These are phyloP conservation scores for Scutellaria baicalensis DNA, from an alignment of 257 asterid species.

Conservation along the genomic window DNA sequence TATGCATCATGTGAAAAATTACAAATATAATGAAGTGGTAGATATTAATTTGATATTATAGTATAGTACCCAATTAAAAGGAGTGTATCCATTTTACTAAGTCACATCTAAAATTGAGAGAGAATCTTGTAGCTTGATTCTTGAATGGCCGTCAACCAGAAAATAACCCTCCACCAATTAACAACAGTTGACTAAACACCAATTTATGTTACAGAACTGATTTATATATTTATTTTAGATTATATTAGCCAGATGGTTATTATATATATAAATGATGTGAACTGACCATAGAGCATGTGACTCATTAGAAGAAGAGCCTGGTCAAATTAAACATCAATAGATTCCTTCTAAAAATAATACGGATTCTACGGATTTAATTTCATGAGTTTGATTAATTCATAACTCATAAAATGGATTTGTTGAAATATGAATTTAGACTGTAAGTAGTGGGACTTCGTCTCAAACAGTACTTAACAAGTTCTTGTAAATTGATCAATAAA, in stretches of 20 bases:
- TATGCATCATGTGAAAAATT: not conserved
- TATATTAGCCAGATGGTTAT: not conserved
- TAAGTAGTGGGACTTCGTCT: no score
- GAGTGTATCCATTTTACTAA: no score
- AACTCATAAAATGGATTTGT: no score
- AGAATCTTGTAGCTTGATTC: no score
- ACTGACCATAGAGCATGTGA: not conserved
- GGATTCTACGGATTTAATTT: no score
- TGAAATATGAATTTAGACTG: no score
- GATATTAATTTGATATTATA: no score
- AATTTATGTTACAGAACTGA: not conserved
- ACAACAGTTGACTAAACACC: not conserved
- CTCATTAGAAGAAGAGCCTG: not conserved
- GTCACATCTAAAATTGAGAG: no score
- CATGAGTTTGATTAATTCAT: no score
- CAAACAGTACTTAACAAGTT: no score
- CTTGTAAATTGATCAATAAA: not conserved
- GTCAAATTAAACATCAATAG: not conserved
- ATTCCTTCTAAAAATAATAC: not conserved
- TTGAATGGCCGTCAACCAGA: not conserved
- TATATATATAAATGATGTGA: not conserved
- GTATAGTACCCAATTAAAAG: no score
- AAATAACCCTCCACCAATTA: not conserved
- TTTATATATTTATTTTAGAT: not conserved
- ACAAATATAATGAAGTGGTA: not conserved